These are phyloP conservation scores for Rhodomyrtus psidioides DNA, from an alignment of 441 rosid species.

Conservation along the genomic window DNA sequence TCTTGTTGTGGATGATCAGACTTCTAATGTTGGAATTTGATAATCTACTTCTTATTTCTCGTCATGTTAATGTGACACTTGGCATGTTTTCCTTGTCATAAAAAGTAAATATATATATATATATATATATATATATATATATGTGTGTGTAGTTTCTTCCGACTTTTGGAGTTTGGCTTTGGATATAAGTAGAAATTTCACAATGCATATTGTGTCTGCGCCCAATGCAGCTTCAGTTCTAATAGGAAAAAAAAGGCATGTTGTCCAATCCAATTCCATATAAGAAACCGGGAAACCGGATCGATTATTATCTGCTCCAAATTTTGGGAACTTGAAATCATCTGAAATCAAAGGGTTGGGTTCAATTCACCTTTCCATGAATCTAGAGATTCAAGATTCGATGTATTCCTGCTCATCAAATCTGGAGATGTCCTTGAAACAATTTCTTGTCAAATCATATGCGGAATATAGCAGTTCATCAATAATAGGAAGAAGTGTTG, in stretches of 20 bases:
- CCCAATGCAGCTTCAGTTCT: background rate
- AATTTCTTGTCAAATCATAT: background rate
- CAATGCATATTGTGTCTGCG: background rate
- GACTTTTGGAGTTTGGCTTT: background rate
- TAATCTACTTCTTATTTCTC: background rate
- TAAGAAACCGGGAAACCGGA: too few species aligned
- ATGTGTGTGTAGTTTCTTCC: background rate
- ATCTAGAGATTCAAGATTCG: too few species aligned
- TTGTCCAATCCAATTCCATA: too few species aligned
- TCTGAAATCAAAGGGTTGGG: too few species aligned
- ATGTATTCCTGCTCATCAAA: background rate
- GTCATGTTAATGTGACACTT: background rate
- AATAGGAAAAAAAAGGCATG: background rate
- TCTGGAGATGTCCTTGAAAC: background rate
- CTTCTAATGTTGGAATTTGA: background rate
- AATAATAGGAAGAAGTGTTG: background rate
- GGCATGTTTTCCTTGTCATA: rapidly evolving
- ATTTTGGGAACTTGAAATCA: too few species aligned
- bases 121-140: too few species aligned
- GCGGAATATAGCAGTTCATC: too few species aligned
- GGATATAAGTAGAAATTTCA: background rate
- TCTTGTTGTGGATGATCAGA: background rate
- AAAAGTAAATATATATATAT: too few species aligned
- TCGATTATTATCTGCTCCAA: too few species aligned
- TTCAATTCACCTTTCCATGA: too few species aligned